phyloP scores from a whole-genome alignment of 2,329 filamentous ascomycete genomes.

The Aspergillus sojae region DNA sequence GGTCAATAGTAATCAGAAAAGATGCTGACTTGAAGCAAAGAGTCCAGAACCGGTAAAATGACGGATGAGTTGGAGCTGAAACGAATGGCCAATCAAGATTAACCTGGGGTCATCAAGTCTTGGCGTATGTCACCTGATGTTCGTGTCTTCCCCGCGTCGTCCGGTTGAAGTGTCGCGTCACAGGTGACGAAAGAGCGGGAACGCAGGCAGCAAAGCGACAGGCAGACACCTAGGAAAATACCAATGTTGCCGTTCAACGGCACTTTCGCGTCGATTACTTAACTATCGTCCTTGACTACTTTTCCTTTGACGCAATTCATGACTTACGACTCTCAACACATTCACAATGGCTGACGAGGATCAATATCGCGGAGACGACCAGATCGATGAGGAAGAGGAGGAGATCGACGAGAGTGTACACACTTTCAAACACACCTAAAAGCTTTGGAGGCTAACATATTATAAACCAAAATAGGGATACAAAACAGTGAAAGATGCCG shows the following conservation, averaged over 20 bases:
- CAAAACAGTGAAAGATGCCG: constrained; percentile 92
- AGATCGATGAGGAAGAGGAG: constrained; percentile 49
- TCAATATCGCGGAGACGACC: constrained; percentile 42
- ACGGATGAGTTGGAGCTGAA: constrained; percentile 10
- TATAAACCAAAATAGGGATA: constrained; percentile 64
- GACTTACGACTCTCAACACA: not conserved
- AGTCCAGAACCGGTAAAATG: constrained; percentile 20
- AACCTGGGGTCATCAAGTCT: constrained; percentile 31
- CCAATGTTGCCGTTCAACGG: not conserved
- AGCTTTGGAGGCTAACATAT: constrained; percentile 1
- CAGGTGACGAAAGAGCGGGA: constrained; percentile 4
- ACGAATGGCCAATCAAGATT: constrained; percentile 31
- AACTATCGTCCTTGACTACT: not conserved
- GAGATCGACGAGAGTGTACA: constrained; percentile 50
- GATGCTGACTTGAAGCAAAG: not conserved
- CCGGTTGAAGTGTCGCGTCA: constrained; percentile 27
- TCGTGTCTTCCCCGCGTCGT: constrained; percentile 35
- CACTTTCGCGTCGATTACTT: not conserved
- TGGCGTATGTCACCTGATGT: constrained; percentile 35
- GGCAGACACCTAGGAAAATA: constrained; percentile 9
- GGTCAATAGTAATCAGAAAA: not conserved
- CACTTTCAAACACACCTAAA: not conserved
- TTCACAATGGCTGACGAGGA: constrained; percentile 41
- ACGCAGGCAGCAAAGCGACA: constrained; percentile 26
- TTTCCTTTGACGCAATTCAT: not conserved